These are phyloP conservation scores for Tulasnella sp. DNA, from an alignment of 768 basidiomycete genomes.

Conservation along the genomic window DNA sequence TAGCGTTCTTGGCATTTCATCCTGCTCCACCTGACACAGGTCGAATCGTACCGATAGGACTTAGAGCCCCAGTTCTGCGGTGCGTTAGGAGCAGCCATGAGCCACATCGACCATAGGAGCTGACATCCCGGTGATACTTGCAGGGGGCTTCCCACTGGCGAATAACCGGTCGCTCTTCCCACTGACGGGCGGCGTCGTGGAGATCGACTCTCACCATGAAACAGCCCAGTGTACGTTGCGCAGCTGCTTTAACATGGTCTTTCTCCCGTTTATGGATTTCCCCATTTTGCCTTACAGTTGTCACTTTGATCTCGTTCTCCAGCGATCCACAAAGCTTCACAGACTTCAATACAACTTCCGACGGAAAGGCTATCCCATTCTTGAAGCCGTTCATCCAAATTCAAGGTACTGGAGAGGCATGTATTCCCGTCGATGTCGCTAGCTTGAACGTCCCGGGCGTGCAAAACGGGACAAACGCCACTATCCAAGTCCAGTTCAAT, in stretches of 20 bases:
- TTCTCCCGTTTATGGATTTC: background rate
- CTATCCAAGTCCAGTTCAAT: constrained; percentile 57
- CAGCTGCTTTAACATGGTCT: background rate
- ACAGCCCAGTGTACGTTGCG: constrained; percentile 46
- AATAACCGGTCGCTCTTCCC: constrained; percentile 62
- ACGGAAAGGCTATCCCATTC: constrained; percentile 29
- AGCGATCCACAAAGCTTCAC: constrained; percentile 54
- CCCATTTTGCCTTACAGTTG: constrained; percentile 31
- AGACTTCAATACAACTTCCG: constrained; percentile 47
- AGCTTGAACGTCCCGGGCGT: constrained; percentile 43
- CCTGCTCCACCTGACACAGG: background rate
- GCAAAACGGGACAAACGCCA: constrained; percentile 60
- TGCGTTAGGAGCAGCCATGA: constrained; percentile 29
- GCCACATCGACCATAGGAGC: background rate
- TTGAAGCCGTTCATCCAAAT: constrained; percentile 45
- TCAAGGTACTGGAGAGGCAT: constrained; percentile 52
- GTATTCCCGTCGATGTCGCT: constrained; percentile 58
- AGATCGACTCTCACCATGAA: constrained; percentile 58
- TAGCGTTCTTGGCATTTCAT: constrained; percentile 30
- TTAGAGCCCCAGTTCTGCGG: constrained; percentile 56
- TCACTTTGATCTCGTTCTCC: constrained; percentile 42
- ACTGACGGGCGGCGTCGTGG: constrained; percentile 50
- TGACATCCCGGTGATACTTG: background rate
- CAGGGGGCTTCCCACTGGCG: constrained; percentile 27
- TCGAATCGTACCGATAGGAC: constrained; percentile 4